Evolutionary conservation across 371 early-diverging fungal genomes (phyloP), one percentile per base, ranked within the genome.

Genomic region (Mortierella sp.): DNA sequence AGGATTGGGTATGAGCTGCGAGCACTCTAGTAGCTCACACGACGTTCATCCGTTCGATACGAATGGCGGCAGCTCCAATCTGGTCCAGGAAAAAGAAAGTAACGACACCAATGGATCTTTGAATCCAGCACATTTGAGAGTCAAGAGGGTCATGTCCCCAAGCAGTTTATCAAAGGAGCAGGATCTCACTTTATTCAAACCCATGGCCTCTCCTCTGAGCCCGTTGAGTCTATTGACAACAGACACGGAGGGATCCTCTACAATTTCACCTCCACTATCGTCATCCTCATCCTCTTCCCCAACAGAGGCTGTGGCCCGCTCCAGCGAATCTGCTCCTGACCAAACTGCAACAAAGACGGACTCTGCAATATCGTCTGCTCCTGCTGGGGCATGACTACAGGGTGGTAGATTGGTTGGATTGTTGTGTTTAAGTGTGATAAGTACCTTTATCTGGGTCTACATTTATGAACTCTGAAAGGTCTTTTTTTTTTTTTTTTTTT

Each of bases 161-260:
- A 77, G 77, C 24, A 62, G 57, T 9, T 35, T 77, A 37, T 77
- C 72, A 26, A 77, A 45, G 39, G 70, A 70, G 18, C 70, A 75
- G 2, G 59, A 51, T 37, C 35, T 22, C n/a, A 37, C 8, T 11
- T 12, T 40, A 37, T 51, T 20, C 45, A 69, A 47, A 39, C 75
- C 70, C 6, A 75, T 62, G 57, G 68, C 62, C 8, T 75, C 70
- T 11, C 75, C 75, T 1, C 62, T 75, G 1, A 69, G 70, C 22
- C 75, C 75, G 6, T 32, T 75, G 57, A 75, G 70, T 57, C 55
- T 75, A 8, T 59, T 75, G 62, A 75, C 75, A 2, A 70, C 75
- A 12, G 70, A 75, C 18, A 70, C 75, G 1, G 70, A 68, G n/a
- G 75, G 70, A 20, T 65, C 75, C 0, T 66, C 70, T 3, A 55